Conservation (phyloP, 1,139 yeast species). For the Candida dubliniensis region DNA sequence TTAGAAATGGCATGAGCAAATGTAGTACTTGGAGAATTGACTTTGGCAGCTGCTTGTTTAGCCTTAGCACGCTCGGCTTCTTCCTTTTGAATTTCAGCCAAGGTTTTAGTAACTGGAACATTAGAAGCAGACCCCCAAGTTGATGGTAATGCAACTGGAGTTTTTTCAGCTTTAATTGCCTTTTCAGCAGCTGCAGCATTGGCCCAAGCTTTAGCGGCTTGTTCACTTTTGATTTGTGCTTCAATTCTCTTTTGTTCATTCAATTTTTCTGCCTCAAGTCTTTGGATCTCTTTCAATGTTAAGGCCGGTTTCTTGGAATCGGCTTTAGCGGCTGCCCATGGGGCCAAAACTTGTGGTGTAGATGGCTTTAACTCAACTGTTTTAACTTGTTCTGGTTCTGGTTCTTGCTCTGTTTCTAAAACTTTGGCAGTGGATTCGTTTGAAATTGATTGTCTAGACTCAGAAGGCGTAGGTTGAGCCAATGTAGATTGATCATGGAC, state of each 20-base stretch:
- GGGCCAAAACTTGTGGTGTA: conserved; percentile 20
- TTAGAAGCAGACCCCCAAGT: conserved; percentile 49
- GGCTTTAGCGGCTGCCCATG: conserved; percentile 17
- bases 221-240: conserved; percentile 31
- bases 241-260: conserved; percentile 39
- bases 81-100: conserved; percentile 49
- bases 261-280: conserved; percentile 58
- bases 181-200: conserved; percentile 28
- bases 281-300: conserved; percentile 70
- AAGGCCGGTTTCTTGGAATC: conserved; percentile 44
- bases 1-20: conserved; percentile 34
- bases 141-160: conserved; percentile 42
- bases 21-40: conserved; percentile 18
- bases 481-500: conserved; percentile 1
- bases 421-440: neutral
- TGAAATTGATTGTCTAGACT: neutral
- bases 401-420: conserved; percentile 3
- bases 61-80: conserved; percentile 43
- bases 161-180: conserved; percentile 21
- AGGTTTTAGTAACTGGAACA: conserved; percentile 29
- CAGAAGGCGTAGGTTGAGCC: too few relatives aligned
- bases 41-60: conserved; percentile 17
- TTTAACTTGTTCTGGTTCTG: conserved; percentile 4
- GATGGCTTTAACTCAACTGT: conserved; percentile 22
- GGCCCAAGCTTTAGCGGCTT: conserved; percentile 23